Base-by-base conservation (phyloP, 371 early-diverging fungal species). In the Furculomyces boomerangus region DNA sequence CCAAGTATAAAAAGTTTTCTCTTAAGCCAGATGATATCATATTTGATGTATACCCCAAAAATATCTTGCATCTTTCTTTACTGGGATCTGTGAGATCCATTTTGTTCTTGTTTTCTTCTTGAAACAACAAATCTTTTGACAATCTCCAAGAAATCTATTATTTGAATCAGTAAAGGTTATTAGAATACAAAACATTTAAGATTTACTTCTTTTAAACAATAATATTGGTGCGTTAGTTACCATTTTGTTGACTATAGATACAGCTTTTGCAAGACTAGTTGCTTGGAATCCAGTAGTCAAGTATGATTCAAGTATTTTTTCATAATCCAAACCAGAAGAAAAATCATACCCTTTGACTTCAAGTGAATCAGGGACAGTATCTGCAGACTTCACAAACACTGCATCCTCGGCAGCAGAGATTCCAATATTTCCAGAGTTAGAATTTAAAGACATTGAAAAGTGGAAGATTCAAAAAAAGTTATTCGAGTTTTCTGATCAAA, bases 41-140 rank as follows among this genome's bases (percentile, higher is more conserved):
- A 67, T 99, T 99, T 41, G 95, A 94, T 2, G 99, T 99, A 63
- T 91, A 97, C 2, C 96, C 96, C 40, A 97, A 66, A 61, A 94
- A 97, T 29, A 97, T 90, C 70, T 94, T 95, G 76, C 94, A 94
- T 60, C 84, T 86, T 51, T 76, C 76, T 13, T 73, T 64, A 44
- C 62, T 56, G 7, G 45, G 24, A 45, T 45, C 45, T 0, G 81
- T 76, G 52, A 86, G 83, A 49, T 73, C 67, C 24, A 71, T 75
- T 24, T 86, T 82, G 29, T 80, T 82, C 1, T 68, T 59, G 43
- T 88, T 88, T 55, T 77, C 77, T 0, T 56, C 68, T 0, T 67
- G 62, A 24, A 87, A 59, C 14, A 86, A 86, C 27, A 91, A 92
- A 60, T 93, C 85, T 40, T 24, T 20, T 0, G 85, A 83, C 10